Conservation (phyloP, 768 basidiomycete genomes). For the Lentinula detonsa region DNA sequence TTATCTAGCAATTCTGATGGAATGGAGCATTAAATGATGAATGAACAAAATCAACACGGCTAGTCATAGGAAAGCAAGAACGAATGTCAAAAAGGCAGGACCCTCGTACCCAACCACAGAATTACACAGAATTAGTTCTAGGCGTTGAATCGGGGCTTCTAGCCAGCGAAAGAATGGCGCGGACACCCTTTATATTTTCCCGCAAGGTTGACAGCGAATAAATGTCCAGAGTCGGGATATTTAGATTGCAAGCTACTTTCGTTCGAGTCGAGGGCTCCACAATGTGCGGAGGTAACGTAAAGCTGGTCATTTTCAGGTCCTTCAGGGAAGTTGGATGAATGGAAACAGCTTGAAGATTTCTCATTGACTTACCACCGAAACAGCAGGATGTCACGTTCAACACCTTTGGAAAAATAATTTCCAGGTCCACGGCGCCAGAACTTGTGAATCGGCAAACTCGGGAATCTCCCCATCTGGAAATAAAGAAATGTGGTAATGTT, state of each 20-base stretch:
- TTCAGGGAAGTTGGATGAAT: constrained; percentile 16
- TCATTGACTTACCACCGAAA: constrained; percentile 48
- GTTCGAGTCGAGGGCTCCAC: constrained; percentile 46
- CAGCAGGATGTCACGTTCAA: constrained; percentile 62
- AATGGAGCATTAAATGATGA: no score
- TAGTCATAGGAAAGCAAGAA: no score
- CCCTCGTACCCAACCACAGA: no score
- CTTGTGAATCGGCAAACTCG: constrained; percentile 48
- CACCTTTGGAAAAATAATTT: constrained; percentile 55
- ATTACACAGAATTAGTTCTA: no score
- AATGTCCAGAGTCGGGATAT: constrained; percentile 51
- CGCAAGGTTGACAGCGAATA: constrained; percentile 45
- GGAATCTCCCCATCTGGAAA: constrained; percentile 57
- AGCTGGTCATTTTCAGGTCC: constrained; percentile 57
- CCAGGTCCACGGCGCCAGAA: constrained; percentile 49
- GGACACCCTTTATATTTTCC: constrained; percentile 34
- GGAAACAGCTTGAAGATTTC: background rate
- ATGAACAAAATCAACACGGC: no score
- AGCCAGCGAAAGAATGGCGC: constrained; percentile 23
- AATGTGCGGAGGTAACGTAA: constrained; percentile 59
- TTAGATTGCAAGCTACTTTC: constrained; percentile 39
- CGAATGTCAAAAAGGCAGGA: no score
- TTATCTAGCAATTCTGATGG: no score
- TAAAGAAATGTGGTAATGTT: constrained; percentile 6
- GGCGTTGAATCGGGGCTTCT: background rate